Base-by-base conservation (phyloP, 208 protist species). In the Leishmania major region DNA sequence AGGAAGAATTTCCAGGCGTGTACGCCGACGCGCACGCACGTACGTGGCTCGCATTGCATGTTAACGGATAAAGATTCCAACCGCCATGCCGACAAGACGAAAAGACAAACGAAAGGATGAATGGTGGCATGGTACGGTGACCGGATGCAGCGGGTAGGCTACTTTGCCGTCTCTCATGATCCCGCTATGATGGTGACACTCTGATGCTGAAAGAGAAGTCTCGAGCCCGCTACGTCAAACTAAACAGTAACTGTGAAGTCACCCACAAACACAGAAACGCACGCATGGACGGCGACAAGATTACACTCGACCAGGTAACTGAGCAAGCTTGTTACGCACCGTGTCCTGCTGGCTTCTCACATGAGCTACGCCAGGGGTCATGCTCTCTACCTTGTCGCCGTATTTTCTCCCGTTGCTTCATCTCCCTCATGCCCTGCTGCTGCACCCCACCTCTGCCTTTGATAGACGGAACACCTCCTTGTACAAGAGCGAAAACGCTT, bases 221-320 rank as follows among this genome's bases (percentile, higher is more conserved):
- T 47, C 40, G 17, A 7, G 40, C 40, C n/a, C 22, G 45, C 67
- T 15, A n/a, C 0, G 19, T 25, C 67, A 13, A 15, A 72, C 10
- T 7, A n/a, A 47, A 25, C 28, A 22, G 7, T 2, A 47, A 15
- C 35, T 6, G 6, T 45, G 40, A 72, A 10, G 45, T 4, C 73
- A 77, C 73, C 1, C 73, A 77, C 31, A 49, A 3, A 77, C n/a
- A 49, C 73, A 77, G 53, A 57, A 31, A 62, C 19, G 28, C 47
- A 11, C 35, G 25, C 31, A 69, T 40, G 31, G 28, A 69, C 31
- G 31, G 31, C 3, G 31, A 19, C 31, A 8, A 19, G 31, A 22
- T 69, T 15, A 1, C 31, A 35, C 28, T 67, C 31, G 7, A 67
- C 3, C 2, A 67, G 31, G 31, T 67, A 67, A 19, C 31, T 31